These are phyloP conservation scores for Saccharomycopsis schoenii DNA, from an alignment of 805 yeast species.

Conservation along the genomic window DNA sequence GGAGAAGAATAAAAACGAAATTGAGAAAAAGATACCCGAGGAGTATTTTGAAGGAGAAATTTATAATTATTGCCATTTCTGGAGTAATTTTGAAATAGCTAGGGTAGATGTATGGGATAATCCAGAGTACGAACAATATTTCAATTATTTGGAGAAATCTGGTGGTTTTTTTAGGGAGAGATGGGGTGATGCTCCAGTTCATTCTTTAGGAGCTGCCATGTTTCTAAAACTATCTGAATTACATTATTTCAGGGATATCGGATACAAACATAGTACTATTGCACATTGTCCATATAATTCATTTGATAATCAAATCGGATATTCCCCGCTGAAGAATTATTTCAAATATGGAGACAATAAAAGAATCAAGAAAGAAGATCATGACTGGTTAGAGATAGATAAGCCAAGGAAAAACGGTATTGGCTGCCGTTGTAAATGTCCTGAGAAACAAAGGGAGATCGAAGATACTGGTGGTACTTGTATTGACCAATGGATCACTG, in stretches of 20 bases:
- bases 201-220: constrained; percentile 77
- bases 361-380: constrained; percentile 27
- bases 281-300: constrained; percentile 78
- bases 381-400: constrained; percentile 26
- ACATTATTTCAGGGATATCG: constrained; percentile 89
- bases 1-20: constrained; percentile 16
- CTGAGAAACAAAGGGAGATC: constrained; percentile 38
- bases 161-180: constrained; percentile 87
- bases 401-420: constrained; percentile 37
- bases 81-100: constrained; percentile 93
- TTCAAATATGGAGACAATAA: constrained; percentile 25
- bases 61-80: constrained; percentile 77
- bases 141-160: constrained; percentile 52
- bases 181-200: constrained; percentile 98
- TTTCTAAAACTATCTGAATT: constrained; percentile 57
- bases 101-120: constrained; percentile 65
- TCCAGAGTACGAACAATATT: constrained; percentile 54
- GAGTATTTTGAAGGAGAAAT: constrained; percentile 59
- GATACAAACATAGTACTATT: constrained; percentile 72
- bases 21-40: constrained; percentile 25
- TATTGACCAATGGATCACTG: constrained; percentile 37
- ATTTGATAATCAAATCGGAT: constrained; percentile 40
- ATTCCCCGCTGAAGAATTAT: constrained; percentile 28
- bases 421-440: constrained; percentile 87
- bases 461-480: constrained; percentile 49